Percentiles rank a stretch among this genome's conserved stretches.
These are phyloP conservation scores for Emergomyces orientalis DNA, from an alignment of 2,329 filamentous ascomycete species.

Conservation along the genomic window DNA sequence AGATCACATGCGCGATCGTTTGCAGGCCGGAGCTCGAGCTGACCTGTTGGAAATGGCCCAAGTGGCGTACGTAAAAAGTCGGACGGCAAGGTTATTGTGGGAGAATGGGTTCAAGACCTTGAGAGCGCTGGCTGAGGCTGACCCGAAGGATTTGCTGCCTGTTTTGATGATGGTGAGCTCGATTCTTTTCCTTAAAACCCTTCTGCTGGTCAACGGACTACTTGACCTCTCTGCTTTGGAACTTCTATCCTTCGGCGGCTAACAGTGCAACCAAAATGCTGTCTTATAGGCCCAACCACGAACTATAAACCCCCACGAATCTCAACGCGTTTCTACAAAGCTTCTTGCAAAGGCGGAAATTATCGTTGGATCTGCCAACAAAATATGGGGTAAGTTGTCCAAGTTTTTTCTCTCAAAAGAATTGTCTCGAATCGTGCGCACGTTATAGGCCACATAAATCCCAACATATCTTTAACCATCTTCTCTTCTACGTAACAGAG, in stretches of 20 bases:
- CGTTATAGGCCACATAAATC: neutral
- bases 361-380: slow-evolving; percentile 60
- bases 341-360: slow-evolving; percentile 56
- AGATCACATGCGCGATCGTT: slow-evolving; percentile 65
- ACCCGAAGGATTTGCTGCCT: slow-evolving; percentile 58
- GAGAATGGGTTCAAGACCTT: slow-evolving; percentile 66
- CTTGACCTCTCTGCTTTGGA: neutral
- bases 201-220: neutral
- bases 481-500: neutral
- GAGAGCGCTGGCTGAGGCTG: slow-evolving; percentile 58
- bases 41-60: slow-evolving; percentile 63
- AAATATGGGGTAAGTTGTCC: slow-evolving; percentile 48
- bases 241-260: neutral
- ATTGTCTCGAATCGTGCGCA: neutral
- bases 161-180: slow-evolving; percentile 57
- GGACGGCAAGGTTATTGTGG: slow-evolving; percentile 64
- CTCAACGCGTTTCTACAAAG: slow-evolving; percentile 54
- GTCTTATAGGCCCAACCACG: slow-evolving; percentile 53
- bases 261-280: neutral
- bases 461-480: neutral
- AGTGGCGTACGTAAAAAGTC: slow-evolving; percentile 67
- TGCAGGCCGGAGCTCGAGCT: slow-evolving; percentile 61
- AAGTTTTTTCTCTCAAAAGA: neutral
- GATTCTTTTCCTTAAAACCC: neutral
- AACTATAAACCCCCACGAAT: slow-evolving; percentile 44